Conservation (phyloP, 2,329 filamentous ascomycete species). For the Exophiala calicioides region DNA sequence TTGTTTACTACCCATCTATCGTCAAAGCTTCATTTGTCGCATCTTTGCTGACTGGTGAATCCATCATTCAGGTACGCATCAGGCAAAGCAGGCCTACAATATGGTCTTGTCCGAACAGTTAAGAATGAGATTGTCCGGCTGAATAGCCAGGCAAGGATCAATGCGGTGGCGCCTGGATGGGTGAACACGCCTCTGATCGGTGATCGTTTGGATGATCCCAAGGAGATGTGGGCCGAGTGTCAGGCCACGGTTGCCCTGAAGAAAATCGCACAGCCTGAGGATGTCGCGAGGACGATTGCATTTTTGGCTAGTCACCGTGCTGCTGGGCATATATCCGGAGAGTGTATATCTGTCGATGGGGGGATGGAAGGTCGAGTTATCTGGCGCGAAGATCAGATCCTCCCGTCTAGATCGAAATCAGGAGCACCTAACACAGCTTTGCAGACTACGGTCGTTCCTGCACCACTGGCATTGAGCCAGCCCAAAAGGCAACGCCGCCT, state of each 20-base stretch:
- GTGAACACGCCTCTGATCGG: conserved; percentile 52
- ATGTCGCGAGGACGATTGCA: conserved; percentile 52
- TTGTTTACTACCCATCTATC: conserved; percentile 2
- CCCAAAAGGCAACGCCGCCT: conserved; percentile 22
- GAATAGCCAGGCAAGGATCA: conserved; percentile 54
- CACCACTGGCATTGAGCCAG: conserved; percentile 9
- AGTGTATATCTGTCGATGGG: conserved; percentile 54
- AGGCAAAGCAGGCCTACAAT: conserved; percentile 55
- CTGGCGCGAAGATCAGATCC: conserved; percentile 49
- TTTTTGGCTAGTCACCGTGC: conserved; percentile 55
- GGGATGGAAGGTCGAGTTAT: conserved; percentile 54
- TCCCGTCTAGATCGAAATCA: conserved; percentile 4
- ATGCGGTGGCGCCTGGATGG: conserved; percentile 54
- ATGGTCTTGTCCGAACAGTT: conserved; percentile 54
- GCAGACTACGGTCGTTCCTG: conserved; percentile 6
- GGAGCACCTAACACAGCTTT: not conserved
- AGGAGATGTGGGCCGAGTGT: conserved; percentile 52
- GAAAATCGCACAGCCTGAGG: conserved; percentile 51
- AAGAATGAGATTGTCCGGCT: conserved; percentile 58
- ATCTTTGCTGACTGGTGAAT: not conserved
- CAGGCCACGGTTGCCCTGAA: conserved; percentile 52
- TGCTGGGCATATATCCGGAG: conserved; percentile 56
- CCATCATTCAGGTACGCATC: conserved; percentile 52
- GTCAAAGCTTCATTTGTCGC: not conserved
- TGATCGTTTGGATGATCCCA: conserved; percentile 52